A percentile compares a stretch with the other conserved stretches of the same genome.
phyloP scores from a whole-genome alignment of 306 rosid species.

The Medicago lupulina region DNA sequence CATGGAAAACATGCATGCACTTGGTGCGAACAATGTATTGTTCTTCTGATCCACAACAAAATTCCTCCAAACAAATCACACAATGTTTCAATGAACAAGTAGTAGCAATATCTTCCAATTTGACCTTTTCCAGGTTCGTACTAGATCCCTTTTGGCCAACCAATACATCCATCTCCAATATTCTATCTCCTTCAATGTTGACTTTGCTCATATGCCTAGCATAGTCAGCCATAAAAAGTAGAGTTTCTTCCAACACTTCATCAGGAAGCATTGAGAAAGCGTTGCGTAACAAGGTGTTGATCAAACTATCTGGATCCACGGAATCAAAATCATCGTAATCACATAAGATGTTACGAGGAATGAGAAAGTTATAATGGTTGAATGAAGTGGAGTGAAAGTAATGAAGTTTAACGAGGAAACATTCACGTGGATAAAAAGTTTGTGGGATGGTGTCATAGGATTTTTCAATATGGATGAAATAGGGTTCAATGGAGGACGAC shows the following conservation, averaged over 20 bases:
- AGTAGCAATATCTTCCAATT: background rate
- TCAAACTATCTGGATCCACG: background rate
- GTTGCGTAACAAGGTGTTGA: background rate
- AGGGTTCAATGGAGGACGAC: background rate
- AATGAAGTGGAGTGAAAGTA: background rate
- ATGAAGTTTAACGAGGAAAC: background rate
- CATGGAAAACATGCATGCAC: conserved; percentile 25
- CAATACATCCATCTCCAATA: background rate
- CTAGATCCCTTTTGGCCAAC: background rate
- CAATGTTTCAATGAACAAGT: background rate
- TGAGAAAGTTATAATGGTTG: background rate
- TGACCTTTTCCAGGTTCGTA: background rate
- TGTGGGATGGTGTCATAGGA: background rate
- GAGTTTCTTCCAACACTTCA: background rate
- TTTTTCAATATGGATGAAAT: background rate
- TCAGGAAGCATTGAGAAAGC: background rate
- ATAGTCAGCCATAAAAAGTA: background rate
- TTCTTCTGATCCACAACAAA: background rate
- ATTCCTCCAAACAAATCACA: conserved; percentile 31
- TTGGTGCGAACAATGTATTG: background rate
- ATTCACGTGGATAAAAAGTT: background rate
- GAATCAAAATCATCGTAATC: background rate
- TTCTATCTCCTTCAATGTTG: background rate
- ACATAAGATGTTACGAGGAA: background rate
- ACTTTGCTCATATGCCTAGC: background rate